Evolutionary conservation across 208 protist genomes (phyloP).

Genomic region (Acanthamoeba royreba): DNA sequence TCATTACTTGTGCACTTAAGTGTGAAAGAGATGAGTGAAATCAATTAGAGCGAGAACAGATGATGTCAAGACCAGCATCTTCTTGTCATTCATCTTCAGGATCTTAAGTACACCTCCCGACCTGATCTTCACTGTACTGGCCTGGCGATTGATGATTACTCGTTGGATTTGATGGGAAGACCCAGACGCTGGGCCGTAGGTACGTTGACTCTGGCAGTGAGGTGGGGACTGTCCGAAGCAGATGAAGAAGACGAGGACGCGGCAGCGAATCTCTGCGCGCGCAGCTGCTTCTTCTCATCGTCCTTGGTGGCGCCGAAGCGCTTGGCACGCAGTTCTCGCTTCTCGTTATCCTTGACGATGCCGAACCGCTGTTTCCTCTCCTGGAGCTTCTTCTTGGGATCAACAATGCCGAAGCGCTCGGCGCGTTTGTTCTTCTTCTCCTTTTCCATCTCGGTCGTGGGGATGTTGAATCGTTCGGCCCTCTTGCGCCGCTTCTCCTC

Average conservation of each 20-base stretch:
- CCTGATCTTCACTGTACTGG: neutral
- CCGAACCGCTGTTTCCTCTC: neutral
- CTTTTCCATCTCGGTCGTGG: neutral
- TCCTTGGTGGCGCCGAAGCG: neutral
- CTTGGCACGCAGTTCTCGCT: neutral
- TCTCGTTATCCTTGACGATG: neutral
- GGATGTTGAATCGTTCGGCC: neutral
- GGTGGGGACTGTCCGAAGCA: neutral
- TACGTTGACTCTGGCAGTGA: neutral
- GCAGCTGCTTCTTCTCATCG: neutral
- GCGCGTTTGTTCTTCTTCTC: neutral
- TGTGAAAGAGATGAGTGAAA: neutral
- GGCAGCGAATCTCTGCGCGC: neutral
- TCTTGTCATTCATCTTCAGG: neutral
- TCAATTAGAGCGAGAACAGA: neutral
- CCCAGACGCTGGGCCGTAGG: neutral
- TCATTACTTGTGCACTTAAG: neutral
- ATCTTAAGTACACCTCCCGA: neutral
- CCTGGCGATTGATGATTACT: neutral
- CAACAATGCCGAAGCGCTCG: neutral
- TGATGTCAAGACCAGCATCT: neutral
- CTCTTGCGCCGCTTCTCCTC: neutral
- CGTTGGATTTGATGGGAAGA: neutral
- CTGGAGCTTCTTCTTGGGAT: neutral
- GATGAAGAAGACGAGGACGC: neutral